These are phyloP conservation scores for Xanthoceras sorbifolium DNA, from an alignment of 345 rosid genomes.

Conservation along the genomic window DNA sequence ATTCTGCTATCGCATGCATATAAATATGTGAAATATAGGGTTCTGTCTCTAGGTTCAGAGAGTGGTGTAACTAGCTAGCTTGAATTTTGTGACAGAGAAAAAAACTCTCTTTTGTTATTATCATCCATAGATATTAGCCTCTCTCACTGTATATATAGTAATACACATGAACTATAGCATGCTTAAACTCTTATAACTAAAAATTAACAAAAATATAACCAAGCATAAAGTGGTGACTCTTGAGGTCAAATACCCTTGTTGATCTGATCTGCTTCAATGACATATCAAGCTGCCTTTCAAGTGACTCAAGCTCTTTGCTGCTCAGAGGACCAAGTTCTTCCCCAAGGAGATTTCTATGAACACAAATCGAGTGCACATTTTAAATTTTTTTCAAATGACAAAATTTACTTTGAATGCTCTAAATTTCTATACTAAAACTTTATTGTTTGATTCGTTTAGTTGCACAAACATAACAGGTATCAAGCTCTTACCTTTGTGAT, in stretches of 20 bases:
- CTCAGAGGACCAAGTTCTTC: constrained; percentile 88
- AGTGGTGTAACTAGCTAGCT: background rate
- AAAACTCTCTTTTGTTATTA: background rate
- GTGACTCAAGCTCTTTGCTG: constrained; percentile 88
- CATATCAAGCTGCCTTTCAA: constrained; percentile 93
- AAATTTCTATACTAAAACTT: background rate
- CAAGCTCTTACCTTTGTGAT: constrained; percentile 63
- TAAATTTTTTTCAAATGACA: background rate
- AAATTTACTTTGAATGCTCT: background rate
- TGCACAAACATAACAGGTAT: background rate
- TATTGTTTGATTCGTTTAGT: background rate
- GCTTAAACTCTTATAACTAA: background rate
- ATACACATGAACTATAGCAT: background rate
- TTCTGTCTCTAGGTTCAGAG: background rate
- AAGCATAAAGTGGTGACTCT: background rate
- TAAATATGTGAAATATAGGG: too few species aligned
- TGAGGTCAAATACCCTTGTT: constrained; percentile 53
- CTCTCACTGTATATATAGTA: background rate
- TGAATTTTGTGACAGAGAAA: background rate
- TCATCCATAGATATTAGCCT: background rate
- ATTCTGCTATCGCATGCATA: too few species aligned
- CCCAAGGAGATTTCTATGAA: constrained; percentile 74
- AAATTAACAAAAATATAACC: background rate
- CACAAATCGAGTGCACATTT: background rate
- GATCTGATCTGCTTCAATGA: constrained; percentile 91